phyloP scores from a whole-genome alignment of 352 stramenopile species.

The Saprolegnia parasitica region DNA sequence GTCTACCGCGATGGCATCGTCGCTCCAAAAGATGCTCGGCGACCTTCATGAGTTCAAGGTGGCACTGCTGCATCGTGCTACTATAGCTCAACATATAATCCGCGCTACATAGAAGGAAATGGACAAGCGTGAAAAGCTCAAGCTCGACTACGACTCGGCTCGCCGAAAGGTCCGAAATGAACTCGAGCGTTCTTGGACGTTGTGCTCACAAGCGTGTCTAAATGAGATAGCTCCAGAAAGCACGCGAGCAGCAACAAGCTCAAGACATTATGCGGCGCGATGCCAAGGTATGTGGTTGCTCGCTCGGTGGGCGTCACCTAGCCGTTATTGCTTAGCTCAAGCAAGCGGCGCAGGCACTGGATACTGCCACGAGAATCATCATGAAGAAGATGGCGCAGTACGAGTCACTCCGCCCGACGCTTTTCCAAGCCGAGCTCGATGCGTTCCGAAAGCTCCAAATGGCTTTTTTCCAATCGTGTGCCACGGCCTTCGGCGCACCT shows the following conservation, averaged over 20 bases:
- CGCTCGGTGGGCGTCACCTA: background rate
- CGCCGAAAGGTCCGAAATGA: slow-evolving; percentile 30
- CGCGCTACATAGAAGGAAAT: slow-evolving; percentile 31
- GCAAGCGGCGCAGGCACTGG: slow-evolving; percentile 27
- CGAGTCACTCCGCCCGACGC: slow-evolving; percentile 29
- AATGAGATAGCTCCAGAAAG: slow-evolving; percentile 29
- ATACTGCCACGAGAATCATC: slow-evolving; percentile 27
- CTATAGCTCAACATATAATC: background rate
- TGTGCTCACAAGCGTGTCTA: background rate
- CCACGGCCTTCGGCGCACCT: slow-evolving; percentile 24
- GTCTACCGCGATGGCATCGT: slow-evolving; percentile 33
- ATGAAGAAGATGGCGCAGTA: slow-evolving; percentile 35
- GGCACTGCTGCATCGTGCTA: slow-evolving; percentile 31
- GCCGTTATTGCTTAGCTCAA: slow-evolving; percentile 29
- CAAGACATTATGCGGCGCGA: slow-evolving; percentile 35
- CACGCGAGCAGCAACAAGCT: slow-evolving; percentile 31
- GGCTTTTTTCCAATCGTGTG: slow-evolving; percentile 33
- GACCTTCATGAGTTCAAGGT: slow-evolving; percentile 31
- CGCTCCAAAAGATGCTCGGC: slow-evolving; percentile 42
- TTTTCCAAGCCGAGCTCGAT: slow-evolving; percentile 34
- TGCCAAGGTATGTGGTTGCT: slow-evolving; percentile 30
- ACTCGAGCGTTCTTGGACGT: background rate
- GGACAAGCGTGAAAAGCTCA: slow-evolving; percentile 34
- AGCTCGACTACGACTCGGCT: slow-evolving; percentile 37
- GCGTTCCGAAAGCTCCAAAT: slow-evolving; percentile 36